These are phyloP conservation scores for Pleurotus platypus DNA, from an alignment of 768 basidiomycete genomes.

Conservation along the genomic window DNA sequence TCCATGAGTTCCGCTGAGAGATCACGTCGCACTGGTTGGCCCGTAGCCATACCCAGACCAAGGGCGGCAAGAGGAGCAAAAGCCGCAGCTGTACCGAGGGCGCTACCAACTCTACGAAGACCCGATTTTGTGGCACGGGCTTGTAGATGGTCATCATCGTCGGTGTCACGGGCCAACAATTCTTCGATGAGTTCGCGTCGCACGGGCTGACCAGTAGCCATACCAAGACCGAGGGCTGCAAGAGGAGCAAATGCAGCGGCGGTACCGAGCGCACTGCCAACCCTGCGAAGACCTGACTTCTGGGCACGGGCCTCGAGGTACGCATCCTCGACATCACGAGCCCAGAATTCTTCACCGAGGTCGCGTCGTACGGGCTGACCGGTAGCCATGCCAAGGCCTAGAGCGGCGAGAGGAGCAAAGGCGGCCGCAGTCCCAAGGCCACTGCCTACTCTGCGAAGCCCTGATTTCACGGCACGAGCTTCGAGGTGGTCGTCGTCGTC, in stretches of 20 bases:
- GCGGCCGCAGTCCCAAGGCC: not conserved
- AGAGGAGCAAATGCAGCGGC: not conserved
- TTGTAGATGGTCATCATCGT: not conserved
- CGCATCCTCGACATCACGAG: not conserved
- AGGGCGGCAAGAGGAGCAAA: not conserved
- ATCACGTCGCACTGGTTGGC: not conserved
- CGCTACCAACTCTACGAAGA: not conserved
- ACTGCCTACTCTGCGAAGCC: not conserved
- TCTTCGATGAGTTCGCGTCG: slow-evolving; percentile 1
- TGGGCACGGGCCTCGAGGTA: not conserved
- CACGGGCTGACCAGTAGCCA: slow-evolving; percentile 2
- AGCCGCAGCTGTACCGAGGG: not conserved
- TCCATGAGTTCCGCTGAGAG: slow-evolving; percentile 4
- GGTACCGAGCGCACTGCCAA: not conserved
- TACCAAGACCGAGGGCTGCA: not conserved
- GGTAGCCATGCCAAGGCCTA: not conserved
- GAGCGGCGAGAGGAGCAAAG: not conserved
- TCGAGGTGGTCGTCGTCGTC: not conserved
- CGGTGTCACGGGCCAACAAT: not conserved
- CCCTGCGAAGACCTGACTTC: too few relatives aligned
- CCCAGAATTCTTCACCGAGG: not conserved
- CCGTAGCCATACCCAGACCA: not conserved
- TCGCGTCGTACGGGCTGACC: not conserved
- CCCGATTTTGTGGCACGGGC: not conserved
- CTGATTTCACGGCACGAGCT: not conserved